Base-by-base conservation (phyloP, 495 filamentous ascomycete genomes). In the Aspergillus affinis region DNA sequence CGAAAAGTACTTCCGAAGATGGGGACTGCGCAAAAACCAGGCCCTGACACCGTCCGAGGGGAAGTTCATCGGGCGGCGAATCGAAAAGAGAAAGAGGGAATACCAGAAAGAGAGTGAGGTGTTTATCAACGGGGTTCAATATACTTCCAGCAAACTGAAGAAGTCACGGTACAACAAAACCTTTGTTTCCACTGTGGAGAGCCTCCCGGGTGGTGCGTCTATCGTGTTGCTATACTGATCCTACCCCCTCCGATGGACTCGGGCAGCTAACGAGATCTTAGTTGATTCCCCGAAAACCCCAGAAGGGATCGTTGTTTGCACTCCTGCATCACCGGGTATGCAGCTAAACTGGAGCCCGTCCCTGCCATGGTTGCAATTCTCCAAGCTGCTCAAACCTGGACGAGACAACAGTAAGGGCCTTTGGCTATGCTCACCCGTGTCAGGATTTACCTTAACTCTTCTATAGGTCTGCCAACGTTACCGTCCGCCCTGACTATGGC, bases 101-200 rank as follows among this genome's bases (percentile, higher is more conserved):
- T 19, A 57, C 18, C 41, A 54, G 3, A 60, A 64, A 48, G 62
- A 64, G 13, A 64, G 62, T 21, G 62, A 64, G 48, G 62, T 64
- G 15, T 54, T 41, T 23, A 36, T 60, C 30, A 9, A 58, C 20
- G 62, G 62, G 2, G 29, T 47, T 46, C 15, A 60, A 30, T 57
- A 50, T 20, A 26, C 36, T 17, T 19, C 57, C 1, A 8, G 44
- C 9, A 64, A 64, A 53, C 6, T 54, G 2, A 54, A 41, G 48
- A 64, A 64, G 48, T 41, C 23, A 18, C 19, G 1, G 21, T 64
- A 64, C 44, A 48, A 47, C 44, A 60, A 57, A n/a, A 58, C 48
- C 0, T 60, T 53, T 50, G 57, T 60, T 8, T 54, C 61, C 3
- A 64, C 57, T 4, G 17, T 54, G 10, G 61, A 63, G 15, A 21